Evolutionary conservation across 176 grass and related monocot species (phyloP), one percentile per base, ranked within the genome.

Genomic region (Zizania latifolia): DNA sequence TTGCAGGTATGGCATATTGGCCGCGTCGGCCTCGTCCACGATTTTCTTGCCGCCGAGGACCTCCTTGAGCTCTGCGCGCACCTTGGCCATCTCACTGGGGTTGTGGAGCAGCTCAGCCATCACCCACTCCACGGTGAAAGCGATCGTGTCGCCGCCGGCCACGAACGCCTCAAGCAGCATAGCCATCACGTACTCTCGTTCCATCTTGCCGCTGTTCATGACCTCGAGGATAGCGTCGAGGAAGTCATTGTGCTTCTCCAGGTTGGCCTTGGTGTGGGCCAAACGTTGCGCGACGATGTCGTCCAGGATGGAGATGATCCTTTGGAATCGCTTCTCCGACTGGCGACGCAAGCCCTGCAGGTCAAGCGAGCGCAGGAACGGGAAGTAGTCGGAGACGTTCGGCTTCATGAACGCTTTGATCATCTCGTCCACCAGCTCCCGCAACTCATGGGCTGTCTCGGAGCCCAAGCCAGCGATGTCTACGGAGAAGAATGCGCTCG

Each of bases 81-180:
- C 72, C 56, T 79, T 88, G 9, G 44, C 73, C 85, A 92, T 77
- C 2, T 19, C 12, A 17, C 58, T 0, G 0, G 85, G 82, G 31
- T 92, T 75, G 2, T 41, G 78, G 2, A 92, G 78, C 30, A 92
- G 85, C 72, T 85, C 82, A 0, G 60, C 62, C 85, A 88, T 92
- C 8, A 69, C 74, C 79, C 82, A 92, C 38, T 83, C 82, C 56
- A 88, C 39, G 10, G 56, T 71, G 30, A 67, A 0, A 2, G 67
- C 43, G 8, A 71, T 58, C 17, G 81, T 85, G n/a, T 79, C 77
- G 30, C 23, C 85, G 44, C 78, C 85, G 17, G 72, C 73, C 0
- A 11, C 59, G n/a, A 88, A 85, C 1, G 85, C 31, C 27, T 82
- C 85, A 13, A 50, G 76, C 21, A 91, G 15, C n/a, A 84, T 40